Percentiles rank a stretch among this genome's conserved stretches.
These are phyloP conservation scores for Pterulicium gracile DNA, from an alignment of 1,284 basidiomycete species.

Conservation along the genomic window DNA sequence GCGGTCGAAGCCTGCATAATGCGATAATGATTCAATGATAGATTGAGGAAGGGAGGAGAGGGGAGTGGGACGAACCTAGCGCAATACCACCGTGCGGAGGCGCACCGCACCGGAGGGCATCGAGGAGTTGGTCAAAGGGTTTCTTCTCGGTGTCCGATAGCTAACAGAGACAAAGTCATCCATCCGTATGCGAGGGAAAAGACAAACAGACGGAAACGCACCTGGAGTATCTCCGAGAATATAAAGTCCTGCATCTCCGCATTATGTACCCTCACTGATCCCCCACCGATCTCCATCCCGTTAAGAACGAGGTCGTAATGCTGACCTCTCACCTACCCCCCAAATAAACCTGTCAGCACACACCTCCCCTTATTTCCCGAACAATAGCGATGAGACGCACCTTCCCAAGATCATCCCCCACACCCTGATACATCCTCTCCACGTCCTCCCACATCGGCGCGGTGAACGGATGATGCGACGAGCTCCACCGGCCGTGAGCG, in stretches of 20 bases:
- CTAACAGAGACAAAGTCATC: slow-evolving; percentile 26
- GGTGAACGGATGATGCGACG: slow-evolving; percentile 92
- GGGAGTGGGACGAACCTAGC: slow-evolving; percentile 43
- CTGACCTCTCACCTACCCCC: slow-evolving; percentile 72
- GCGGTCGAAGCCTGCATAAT: slow-evolving; percentile 73
- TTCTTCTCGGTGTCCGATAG: slow-evolving; percentile 60
- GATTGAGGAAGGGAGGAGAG: slow-evolving; percentile 7
- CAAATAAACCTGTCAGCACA: too few species aligned
- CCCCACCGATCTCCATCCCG: slow-evolving; percentile 89
- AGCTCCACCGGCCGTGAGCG: slow-evolving; percentile 80
- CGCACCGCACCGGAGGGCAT: slow-evolving; percentile 81
- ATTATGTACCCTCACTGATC: slow-evolving; percentile 89
- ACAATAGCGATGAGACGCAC: too few species aligned
- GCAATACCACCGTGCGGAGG: slow-evolving; percentile 96
- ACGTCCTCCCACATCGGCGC: slow-evolving; percentile 90
- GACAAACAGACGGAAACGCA: slow-evolving; percentile 21
- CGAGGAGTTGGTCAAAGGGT: slow-evolving; percentile 77
- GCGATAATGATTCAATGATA: slow-evolving; percentile 7
- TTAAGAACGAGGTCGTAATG: slow-evolving; percentile 98
- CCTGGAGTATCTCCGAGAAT: slow-evolving; percentile 71
- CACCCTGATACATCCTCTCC: slow-evolving; percentile 42
- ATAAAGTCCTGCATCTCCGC: slow-evolving; percentile 77
- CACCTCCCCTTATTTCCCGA: too few species aligned
- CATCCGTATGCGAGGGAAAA: slow-evolving; percentile 8
- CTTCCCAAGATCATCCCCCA: neutral